Percentiles rank a stretch among this genome's conserved stretches.
These are phyloP conservation scores for Auricularia cornea DNA, from an alignment of 768 basidiomycete species.

Conservation along the genomic window DNA sequence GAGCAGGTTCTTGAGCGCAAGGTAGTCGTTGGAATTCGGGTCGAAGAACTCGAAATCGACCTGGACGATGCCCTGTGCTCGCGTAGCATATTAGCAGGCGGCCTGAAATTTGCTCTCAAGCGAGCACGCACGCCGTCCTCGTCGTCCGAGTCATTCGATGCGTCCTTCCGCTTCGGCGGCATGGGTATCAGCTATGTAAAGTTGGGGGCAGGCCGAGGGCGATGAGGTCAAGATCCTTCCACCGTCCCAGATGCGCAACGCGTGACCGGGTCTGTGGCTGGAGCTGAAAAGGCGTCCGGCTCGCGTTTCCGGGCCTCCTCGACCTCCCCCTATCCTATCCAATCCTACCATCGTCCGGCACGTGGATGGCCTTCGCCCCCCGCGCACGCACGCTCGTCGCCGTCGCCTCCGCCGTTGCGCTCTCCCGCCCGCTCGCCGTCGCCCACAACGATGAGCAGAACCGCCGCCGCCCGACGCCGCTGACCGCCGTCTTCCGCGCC, in stretches of 20 bases:
- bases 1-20: slow-evolving; percentile 47
- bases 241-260: too few relatives aligned
- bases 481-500: slow-evolving; percentile 48
- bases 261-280: background rate
- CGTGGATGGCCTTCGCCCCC: background rate
- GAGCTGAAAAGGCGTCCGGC: background rate
- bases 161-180: slow-evolving; percentile 17
- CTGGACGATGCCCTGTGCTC: slow-evolving; percentile 55
- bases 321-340: too few relatives aligned
- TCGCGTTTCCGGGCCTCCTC: background rate
- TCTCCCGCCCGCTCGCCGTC: background rate
- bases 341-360: too few relatives aligned
- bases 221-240: too few relatives aligned
- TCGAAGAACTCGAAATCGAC: slow-evolving; percentile 94
- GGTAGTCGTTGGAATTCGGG: slow-evolving; percentile 76
- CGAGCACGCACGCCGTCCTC: slow-evolving; percentile 10
- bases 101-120: background rate
- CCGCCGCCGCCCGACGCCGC: slow-evolving; percentile 11
- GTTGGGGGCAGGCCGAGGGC: too few relatives aligned
- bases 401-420: background rate
- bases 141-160: slow-evolving; percentile 13
- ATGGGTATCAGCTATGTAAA: slow-evolving; percentile 3
- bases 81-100: background rate
- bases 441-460: background rate
- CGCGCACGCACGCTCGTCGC: background rate